Evolutionary conservation across 345 rosid species (phyloP), one percentile per base, ranked within the genome.

Genomic region (Brassica cretica): DNA sequence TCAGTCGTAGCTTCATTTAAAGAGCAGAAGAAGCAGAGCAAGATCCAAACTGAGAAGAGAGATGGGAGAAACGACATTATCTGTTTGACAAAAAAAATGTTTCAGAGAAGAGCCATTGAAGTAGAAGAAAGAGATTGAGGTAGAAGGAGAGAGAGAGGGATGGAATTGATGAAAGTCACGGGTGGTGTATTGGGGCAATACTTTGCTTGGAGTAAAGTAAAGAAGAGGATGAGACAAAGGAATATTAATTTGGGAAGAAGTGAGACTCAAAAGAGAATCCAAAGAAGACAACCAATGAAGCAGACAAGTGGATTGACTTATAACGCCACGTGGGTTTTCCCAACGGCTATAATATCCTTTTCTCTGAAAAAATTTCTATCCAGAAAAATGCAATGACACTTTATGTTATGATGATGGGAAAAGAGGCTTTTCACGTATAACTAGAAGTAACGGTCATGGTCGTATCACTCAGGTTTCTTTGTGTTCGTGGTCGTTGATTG

Each of bases 191-290:
- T 74, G 82, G 82, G 82, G 61, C 66, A 79, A 79, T 79, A 74
- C 75, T 79, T 74, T 68, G 71, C 71, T 74, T 79, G 75, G 78
- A 62, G 78, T 68, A 55, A 79, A 73, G 78, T 73, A 39, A 68
- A 78, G 66, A 49, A 56, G 75, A 73, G 78, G 66, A 74, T 74
- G 75, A 79, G 82, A 79, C 78, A 74, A 79, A 79, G 82, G 82
- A 79, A 79, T 79, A 78, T 58, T 72, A 30, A 66, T 66, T 10
- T 59, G 72, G 81, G 69, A 78, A 59, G 69, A 66, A 25, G 80
- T 72, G 68, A 58, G 7, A 14, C 5, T 6, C 56, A 4, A 9
- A 27, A 66, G 74, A 73, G 82, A 66, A 78, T 78, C 82, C 82
- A 78, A 78, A 60, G 82, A 68, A 35, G 74, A 73, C 77, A 78